phyloP scores from a whole-genome alignment of 129 eudicot species.

The Chrysanthemum makinoi region DNA sequence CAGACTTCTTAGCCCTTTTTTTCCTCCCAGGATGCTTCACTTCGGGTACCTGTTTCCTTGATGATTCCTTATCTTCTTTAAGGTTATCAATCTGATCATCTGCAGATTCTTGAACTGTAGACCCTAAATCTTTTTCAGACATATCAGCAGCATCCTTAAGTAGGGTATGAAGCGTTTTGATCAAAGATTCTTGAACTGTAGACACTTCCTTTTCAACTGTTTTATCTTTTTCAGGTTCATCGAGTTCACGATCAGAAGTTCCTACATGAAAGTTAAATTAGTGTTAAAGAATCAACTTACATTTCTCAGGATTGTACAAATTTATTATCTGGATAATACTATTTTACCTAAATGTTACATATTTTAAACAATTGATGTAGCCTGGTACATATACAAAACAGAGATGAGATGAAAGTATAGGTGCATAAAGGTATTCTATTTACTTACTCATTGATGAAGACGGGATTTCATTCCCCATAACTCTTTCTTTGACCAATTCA shows the following conservation, averaged over 20 bases:
- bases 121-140: no score
- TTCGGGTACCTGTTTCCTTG: no score
- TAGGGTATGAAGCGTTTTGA: no score
- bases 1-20: no score
- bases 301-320: background rate
- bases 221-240: slow-evolving; percentile 20
- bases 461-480: slow-evolving; percentile 3
- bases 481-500: background rate
- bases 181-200: no score
- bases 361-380: slow-evolving; percentile 1
- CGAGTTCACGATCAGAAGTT: slow-evolving; percentile 23
- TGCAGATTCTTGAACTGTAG: no score
- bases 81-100: no score
- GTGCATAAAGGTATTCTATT: background rate
- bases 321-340: background rate
- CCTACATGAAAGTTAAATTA: slow-evolving; percentile 26
- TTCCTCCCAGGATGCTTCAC: no score
- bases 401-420: background rate
- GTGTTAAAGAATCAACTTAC: background rate
- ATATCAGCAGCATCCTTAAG: no score
- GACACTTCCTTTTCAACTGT: slow-evolving; percentile 23
- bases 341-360: background rate
- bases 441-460: slow-evolving; percentile 35
- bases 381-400: background rate
- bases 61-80: no score